Base-by-base conservation (phyloP, 129 eudicot species). In the Ambrosia trifida region DNA sequence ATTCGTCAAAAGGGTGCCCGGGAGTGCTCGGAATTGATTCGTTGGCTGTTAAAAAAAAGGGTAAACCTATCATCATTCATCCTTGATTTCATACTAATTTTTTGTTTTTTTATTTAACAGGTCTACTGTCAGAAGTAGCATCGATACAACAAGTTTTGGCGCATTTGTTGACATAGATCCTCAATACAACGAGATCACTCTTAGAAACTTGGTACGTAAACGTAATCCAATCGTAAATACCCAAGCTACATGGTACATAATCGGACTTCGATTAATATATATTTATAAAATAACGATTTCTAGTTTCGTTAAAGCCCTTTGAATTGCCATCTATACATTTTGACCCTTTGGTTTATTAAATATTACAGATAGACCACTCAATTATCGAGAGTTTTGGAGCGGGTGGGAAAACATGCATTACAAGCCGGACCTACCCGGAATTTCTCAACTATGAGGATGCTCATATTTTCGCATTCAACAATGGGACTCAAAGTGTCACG, bases 371-470 rank as follows among this genome's bases (percentile, higher is more conserved):
- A 8, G 93, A 87, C 33, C 87, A 82, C 72, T 87, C 93, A 1
- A 76, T 87, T 31, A 81, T 87, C 10, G 93, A 87, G 78, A 84
- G 83, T 54, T 87, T 81, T 46, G 93, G 89, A 38, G 87, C 78
- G 2, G 77, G 65, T 9, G 93, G 93, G 16, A 87, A 84, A 62
- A 75, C 81, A 46, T 82, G 82, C 73, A 84, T 82, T 62, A 84
- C 87, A 28, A 70, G 85, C 17, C 80, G 89, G 31, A 81, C 77
- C 11, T 87, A 80, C 44, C 87, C 84, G 0, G 57, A 72, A 2
- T 72, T 81, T 19, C 82, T 85, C 12, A 69, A 79, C 69, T 40
- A 70, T 2, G 72, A 76, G 4, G 81, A 76, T 0, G 83, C 87
- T 30, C 86, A 68, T 47, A 68, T 84, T 52, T 87, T 72, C 7